Evolutionary conservation across 257 asterid genomes (phyloP), one percentile per base, ranked within the genome.

Genomic region (Jasminum sambac): DNA sequence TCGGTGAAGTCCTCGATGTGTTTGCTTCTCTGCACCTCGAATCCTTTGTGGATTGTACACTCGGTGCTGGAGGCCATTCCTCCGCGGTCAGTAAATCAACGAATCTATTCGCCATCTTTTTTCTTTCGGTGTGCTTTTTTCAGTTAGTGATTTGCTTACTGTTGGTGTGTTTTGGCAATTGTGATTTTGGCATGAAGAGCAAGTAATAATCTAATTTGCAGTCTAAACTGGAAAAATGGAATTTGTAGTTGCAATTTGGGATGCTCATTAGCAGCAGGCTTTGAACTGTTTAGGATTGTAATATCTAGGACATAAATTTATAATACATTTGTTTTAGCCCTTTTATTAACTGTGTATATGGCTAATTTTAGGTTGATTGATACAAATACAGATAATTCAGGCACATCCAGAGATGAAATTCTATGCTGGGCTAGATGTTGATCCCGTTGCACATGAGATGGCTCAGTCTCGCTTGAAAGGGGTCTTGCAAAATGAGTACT

Each of bases 11-110:
- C 38, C 80, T 93, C 69, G 97, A 93, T 73, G 92, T 80, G 11
- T 90, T 93, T 67, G 68, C 90, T 64, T 82, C 95, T 13, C 64
- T 78, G 5, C 67, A 76, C 61, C 96, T 91, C 71, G 78, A 78
- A 16, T 90, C 97, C 7, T 94, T 94, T 78, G 95, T 89, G 68
- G 98, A 94, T 66, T 94, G 98, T 63, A 94, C 98, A 23, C 97
- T 94, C 12, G 98, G 98, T 24, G 97, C 96, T 30, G 98, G 90
- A 11, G 97, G 97, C 23, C 98, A 94, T 76, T 89, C 98, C 39
- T 79, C 89, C 34, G 89, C 88, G 84, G 98, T 93, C 19, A 36
- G 89, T 79, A 14, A 11, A 26, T 72, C 48, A 0, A 36, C 68
- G 46, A 0, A 40, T 52, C 64, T 8, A 5, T 25, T 12, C 21